Conservation (phyloP, 805 yeast genomes). For the Candida manassasensis region DNA sequence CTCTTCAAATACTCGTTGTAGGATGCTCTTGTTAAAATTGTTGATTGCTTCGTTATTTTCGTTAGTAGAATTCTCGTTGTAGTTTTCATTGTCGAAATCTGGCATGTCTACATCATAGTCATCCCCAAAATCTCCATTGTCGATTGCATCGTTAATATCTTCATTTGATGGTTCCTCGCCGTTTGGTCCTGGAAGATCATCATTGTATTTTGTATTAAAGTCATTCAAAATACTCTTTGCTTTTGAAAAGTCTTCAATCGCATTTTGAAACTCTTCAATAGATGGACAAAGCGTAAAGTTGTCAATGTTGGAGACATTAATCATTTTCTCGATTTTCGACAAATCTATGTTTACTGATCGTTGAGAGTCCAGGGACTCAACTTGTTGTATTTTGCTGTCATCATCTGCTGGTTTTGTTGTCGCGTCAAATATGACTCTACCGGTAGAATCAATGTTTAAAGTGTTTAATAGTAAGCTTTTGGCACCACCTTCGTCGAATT, state of each 20-base stretch:
- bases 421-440: conserved; percentile 66
- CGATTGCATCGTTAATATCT: conserved; percentile 18
- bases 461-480: conserved; percentile 64
- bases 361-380: no score
- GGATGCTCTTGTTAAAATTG: conserved; percentile 9
- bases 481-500: conserved; percentile 81
- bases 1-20: conserved; percentile 10
- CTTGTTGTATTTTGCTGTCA: no score
- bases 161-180: neutral
- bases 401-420: conserved; percentile 25
- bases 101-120: neutral
- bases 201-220: conserved; percentile 33
- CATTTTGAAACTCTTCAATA: conserved; percentile 52
- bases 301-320: conserved; percentile 17
- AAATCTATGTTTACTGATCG: conserved; percentile 1
- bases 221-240: conserved; percentile 43
- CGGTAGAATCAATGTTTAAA: conserved; percentile 46
- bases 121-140: conserved; percentile 21
- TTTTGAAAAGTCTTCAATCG: conserved; percentile 42
- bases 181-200: conserved; percentile 1
- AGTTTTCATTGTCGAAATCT: conserved; percentile 3
- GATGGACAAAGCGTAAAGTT: conserved; percentile 63
- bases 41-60: conserved; percentile 10
- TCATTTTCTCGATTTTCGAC: conserved; percentile 3
- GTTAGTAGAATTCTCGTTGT: conserved; percentile 8